A percentile compares a stretch with the other conserved stretches of the same genome.
Conservation (phyloP, 371 early-diverging fungal species). For the Saksenaea oblongispora region DNA sequence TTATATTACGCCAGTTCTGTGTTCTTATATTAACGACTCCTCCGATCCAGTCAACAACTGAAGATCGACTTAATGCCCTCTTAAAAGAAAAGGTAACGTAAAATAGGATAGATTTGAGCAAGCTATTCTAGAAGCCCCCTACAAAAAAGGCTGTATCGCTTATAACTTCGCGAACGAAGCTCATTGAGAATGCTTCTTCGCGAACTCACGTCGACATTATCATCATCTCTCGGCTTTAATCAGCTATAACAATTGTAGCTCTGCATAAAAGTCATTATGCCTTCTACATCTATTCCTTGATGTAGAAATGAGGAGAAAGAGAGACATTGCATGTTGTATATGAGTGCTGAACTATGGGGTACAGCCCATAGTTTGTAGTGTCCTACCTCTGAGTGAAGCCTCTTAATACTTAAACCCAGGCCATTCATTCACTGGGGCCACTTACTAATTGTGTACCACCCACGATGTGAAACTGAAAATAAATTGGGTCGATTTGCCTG, state of each 20-base stretch:
- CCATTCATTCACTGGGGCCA: no score
- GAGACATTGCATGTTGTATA: no score
- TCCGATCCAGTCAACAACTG: slow-evolving; percentile 2
- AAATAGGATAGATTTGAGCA: not conserved
- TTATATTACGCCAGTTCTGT: not conserved
- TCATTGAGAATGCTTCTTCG: not conserved
- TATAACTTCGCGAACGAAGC: not conserved
- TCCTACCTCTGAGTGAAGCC: no score
- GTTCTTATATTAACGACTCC: not conserved
- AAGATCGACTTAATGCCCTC: slow-evolving; percentile 2
- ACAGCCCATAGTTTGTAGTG: no score
- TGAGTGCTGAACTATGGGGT: no score
- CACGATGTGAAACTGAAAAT: no score
- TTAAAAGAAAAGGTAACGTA: slow-evolving; percentile 2
- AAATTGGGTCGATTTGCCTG: no score
- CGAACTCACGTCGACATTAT: not conserved
- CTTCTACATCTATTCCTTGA: no score
- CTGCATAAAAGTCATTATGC: not conserved
- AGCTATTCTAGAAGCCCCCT: not conserved
- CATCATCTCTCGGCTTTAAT: not conserved
- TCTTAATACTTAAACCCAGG: no score
- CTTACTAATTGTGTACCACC: no score
- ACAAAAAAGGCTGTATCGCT: not conserved
- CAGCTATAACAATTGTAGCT: not conserved
- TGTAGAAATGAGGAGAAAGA: no score